Conservation (phyloP, 2,329 filamentous ascomycete genomes). For the Arthrinium phaeospermum region DNA sequence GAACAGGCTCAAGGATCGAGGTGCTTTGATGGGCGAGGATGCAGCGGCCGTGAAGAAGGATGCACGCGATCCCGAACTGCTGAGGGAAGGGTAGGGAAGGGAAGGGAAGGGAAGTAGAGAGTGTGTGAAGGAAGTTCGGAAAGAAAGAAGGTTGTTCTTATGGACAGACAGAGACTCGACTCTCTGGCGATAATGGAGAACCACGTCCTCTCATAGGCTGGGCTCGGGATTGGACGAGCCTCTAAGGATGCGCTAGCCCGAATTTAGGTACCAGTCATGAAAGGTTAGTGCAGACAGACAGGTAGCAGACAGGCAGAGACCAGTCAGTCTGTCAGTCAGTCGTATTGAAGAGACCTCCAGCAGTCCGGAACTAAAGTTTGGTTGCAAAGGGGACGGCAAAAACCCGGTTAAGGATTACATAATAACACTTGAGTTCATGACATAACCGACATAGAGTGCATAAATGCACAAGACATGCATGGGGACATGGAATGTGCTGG, state of each 20-base stretch:
- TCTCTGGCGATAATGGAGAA: constrained; percentile 15
- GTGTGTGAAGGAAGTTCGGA: background rate
- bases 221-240: constrained; percentile 9
- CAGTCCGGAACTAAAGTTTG: background rate
- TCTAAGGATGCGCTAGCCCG: background rate
- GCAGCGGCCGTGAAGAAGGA: background rate
- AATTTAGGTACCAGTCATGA: background rate
- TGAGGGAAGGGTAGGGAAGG: background rate
- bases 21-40: background rate
- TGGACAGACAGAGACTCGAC: constrained; percentile 8
- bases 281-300: background rate
- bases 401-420: background rate
- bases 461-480: background rate
- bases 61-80: background rate
- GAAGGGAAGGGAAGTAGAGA: background rate
- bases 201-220: constrained; percentile 9
- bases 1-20: background rate
- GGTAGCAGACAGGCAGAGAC: background rate
- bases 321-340: background rate
- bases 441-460: background rate
- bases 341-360: background rate
- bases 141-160: constrained; percentile 15
- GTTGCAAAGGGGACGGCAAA: background rate
- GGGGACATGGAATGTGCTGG: background rate
- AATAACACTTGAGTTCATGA: no score